A percentile compares a stretch with the other conserved stretches of the same genome.
Conservation (phyloP, 192 early-diverging fungal species). For the Coemansia sp. region DNA sequence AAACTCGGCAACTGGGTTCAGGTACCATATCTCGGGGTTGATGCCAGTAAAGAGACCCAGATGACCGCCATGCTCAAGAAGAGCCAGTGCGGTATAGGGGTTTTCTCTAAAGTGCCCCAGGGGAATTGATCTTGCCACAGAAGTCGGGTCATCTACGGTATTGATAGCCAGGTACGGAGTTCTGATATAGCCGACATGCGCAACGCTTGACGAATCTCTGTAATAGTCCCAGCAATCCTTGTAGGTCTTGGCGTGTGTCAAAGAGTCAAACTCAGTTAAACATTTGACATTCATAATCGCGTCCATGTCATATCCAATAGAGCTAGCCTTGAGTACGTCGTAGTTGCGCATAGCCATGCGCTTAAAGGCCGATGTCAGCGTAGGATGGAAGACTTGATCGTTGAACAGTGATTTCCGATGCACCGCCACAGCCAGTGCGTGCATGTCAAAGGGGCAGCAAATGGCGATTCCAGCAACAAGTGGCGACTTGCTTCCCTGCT, state of each 20-base stretch:
- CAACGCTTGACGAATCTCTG: constrained; percentile 54
- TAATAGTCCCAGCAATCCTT: constrained; percentile 77
- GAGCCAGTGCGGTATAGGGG: constrained; percentile 72
- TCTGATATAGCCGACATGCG: constrained; percentile 56
- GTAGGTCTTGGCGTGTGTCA: constrained; percentile 64
- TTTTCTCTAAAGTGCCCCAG: constrained; percentile 66
- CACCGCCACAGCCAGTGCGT: constrained; percentile 32
- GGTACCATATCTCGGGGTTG: constrained; percentile 46
- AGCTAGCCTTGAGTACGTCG: constrained; percentile 39
- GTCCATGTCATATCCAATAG: constrained; percentile 41
- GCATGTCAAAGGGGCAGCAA: constrained; percentile 78
- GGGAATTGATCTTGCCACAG: constrained; percentile 61
- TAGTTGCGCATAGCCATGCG: constrained; percentile 25
- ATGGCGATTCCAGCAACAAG: constrained; percentile 30
- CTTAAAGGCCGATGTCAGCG: constrained; percentile 52
- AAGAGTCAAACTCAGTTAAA: constrained; percentile 76
- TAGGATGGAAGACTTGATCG: constrained; percentile 44
- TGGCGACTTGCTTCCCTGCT: not conserved
- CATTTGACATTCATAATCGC: constrained; percentile 53
- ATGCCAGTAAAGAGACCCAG: constrained; percentile 67
- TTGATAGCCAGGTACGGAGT: constrained; percentile 76
- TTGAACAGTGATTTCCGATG: constrained; percentile 22
- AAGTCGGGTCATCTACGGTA: constrained; percentile 80
- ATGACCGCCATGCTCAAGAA: constrained; percentile 77
- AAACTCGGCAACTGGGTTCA: constrained; percentile 62